Base-by-base conservation (phyloP, 73 alveolate species). In the Breviolum minutum region DNA sequence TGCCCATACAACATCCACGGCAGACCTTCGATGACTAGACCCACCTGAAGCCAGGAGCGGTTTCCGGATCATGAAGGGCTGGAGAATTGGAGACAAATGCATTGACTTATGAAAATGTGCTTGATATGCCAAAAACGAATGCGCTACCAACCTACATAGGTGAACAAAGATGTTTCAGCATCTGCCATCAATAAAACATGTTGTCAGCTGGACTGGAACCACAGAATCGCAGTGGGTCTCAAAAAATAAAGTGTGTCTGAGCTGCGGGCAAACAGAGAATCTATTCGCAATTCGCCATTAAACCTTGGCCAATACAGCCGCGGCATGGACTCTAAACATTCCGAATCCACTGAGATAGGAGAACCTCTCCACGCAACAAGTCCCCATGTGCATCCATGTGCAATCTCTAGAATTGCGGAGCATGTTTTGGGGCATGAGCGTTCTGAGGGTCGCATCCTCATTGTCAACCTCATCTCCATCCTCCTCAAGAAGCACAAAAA, bases 21-120 rank as follows among this genome's bases (percentile, higher is more conserved):
- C 93, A 61, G 26, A 71, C 97, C 97, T 91, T 91, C 97, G 48
- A 91, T 79, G 27, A 91, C 97, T 88, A 91, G 88, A n/a, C 97
- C 97, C 29, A 91, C 97, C 97, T 91, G 9, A 40, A 27, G 97
- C 32, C 54, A n/a, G 54, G 54, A 40, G 54, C 54, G 3, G 54
- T 40, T 40, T 40, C 5, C 54, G 54, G 54, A 40, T 40, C n/a
- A n/a, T n/a, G n/a, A n/a, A n/a, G n/a, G n/a, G n/a, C n/a, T n/a
- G n/a, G n/a, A n/a, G n/a, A n/a, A n/a, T n/a, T n/a, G n/a, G n/a
- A n/a, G 54, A 40, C 54, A 40, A 40, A 40, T 40, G 54, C 54
- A 40, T 76, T 17, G 60, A 76, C 63, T 16, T 7, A 11, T 14
- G n/a, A 14, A 17, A 17, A 14, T 68, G 24, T 22, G n/a, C 2